Evolutionary conservation across 1,284 basidiomycete genomes (phyloP).

Genomic region (Abortiporus biennis): DNA sequence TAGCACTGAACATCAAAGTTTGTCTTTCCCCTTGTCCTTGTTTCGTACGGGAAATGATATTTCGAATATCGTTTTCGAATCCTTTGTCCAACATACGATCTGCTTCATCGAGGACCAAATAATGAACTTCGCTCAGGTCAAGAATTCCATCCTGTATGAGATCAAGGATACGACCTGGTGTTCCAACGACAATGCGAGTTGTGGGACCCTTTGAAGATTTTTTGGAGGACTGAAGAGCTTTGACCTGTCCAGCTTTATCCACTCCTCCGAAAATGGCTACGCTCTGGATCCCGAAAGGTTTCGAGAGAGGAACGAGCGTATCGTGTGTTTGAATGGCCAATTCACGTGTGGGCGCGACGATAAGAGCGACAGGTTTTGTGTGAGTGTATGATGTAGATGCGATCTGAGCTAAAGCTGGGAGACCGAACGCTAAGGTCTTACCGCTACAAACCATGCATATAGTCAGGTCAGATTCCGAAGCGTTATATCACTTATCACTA

Average conservation of each 20-base stretch:
- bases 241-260: constrained; percentile 79
- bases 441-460: constrained; percentile 46
- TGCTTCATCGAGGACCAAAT: constrained; percentile 95
- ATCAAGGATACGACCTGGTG: constrained; percentile 91
- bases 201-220: constrained; percentile 27
- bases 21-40: constrained; percentile 51
- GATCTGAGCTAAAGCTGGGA: constrained; percentile 78
- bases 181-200: constrained; percentile 85
- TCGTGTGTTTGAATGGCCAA: constrained; percentile 94
- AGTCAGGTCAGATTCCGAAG: no score
- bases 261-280: constrained; percentile 93
- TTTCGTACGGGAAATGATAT: constrained; percentile 77
- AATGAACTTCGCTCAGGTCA: constrained; percentile 78
- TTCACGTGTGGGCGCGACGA: constrained; percentile 92
- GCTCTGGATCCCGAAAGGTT: constrained; percentile 69
- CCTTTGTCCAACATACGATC: constrained; percentile 99
- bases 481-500: background rate
- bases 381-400: constrained; percentile 30
- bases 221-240: constrained; percentile 45
- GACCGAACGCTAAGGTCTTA: constrained; percentile 95
- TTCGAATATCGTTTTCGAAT: constrained; percentile 97
- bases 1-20: constrained; percentile 97
- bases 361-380: constrained; percentile 47
- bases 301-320: constrained; percentile 75
- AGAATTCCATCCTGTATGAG: constrained; percentile 81